phyloP scores from a whole-genome alignment of 192 early-diverging fungal species.

The Coemansia umbellata region DNA sequence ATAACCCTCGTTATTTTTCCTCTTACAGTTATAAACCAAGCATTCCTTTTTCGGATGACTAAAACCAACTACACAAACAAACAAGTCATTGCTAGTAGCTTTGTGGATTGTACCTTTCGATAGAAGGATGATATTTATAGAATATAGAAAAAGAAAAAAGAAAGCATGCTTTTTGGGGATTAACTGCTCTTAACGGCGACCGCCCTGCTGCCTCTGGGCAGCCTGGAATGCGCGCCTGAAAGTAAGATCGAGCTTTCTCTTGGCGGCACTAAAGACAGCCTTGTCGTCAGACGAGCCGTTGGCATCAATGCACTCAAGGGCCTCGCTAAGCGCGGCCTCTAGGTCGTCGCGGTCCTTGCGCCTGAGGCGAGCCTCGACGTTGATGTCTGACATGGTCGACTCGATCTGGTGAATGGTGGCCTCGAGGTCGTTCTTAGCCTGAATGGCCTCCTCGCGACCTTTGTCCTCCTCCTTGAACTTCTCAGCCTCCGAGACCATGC shows the following conservation, averaged over 20 bases:
- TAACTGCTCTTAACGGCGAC: constrained; percentile 39
- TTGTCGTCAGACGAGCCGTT: constrained; percentile 55
- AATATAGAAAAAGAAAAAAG: neutral
- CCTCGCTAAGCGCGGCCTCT: constrained; percentile 71
- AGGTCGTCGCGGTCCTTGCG: constrained; percentile 66
- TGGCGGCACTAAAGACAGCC: constrained; percentile 59
- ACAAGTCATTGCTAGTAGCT: neutral
- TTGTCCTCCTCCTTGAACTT: constrained; percentile 78
- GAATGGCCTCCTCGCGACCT: constrained; percentile 66
- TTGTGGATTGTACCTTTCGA: too few relatives aligned
- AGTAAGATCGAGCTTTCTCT: constrained; percentile 69
- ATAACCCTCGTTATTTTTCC: neutral
- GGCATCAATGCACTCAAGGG: constrained; percentile 70
- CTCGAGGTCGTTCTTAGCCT: constrained; percentile 82
- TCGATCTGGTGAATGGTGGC: constrained; percentile 70
- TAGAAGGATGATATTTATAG: neutral
- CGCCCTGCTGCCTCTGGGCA: constrained; percentile 21
- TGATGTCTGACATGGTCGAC: constrained; percentile 64
- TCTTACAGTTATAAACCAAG: too few relatives aligned
- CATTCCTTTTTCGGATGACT: too few relatives aligned
- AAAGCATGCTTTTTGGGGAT: too few relatives aligned
- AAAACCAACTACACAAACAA: constrained; percentile 2
- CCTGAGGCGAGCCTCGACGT: constrained; percentile 68
- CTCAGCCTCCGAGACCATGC: constrained; percentile 90
- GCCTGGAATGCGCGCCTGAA: constrained; percentile 60